Conservation (phyloP, 140 eudicot species). For the Bidens hawaiensis region DNA sequence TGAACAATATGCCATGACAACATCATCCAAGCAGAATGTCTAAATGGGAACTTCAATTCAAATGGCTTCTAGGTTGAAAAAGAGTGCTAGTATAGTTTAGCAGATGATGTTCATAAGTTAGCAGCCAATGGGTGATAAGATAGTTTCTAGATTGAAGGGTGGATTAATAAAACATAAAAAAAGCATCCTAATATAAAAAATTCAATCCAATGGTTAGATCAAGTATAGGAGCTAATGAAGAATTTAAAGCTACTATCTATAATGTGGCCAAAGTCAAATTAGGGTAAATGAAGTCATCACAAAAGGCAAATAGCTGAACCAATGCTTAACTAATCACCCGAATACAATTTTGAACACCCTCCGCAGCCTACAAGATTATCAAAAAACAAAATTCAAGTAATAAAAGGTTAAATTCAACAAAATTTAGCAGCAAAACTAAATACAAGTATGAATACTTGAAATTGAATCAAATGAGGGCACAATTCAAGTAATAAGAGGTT, state of each 20-base stretch:
- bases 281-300: conserved; percentile 18
- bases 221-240: conserved; percentile 6
- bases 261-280: conserved; percentile 21
- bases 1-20: conserved; percentile 23
- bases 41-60: conserved; percentile 27
- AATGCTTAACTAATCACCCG: conserved; percentile 24
- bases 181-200: conserved; percentile 29
- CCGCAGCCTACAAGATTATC: conserved; percentile 22
- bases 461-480: no score
- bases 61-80: conserved; percentile 24
- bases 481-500: no score
- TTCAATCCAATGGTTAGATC: conserved; percentile 20
- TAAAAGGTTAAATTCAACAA: conserved; percentile 1
- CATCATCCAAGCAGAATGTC: conserved; percentile 28
- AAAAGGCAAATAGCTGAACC: conserved; percentile 14
- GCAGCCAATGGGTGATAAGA: conserved; percentile 8
- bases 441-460: neutral
- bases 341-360: conserved; percentile 11
- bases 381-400: conserved; percentile 9
- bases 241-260: conserved; percentile 10
- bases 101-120: conserved; percentile 16
- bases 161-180: conserved; percentile 14
- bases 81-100: conserved; percentile 8
- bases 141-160: conserved; percentile 2
- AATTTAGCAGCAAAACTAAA: neutral